These are phyloP conservation scores for Platanthera guangdongensis DNA, from an alignment of 106 monocot species.

Conservation along the genomic window DNA sequence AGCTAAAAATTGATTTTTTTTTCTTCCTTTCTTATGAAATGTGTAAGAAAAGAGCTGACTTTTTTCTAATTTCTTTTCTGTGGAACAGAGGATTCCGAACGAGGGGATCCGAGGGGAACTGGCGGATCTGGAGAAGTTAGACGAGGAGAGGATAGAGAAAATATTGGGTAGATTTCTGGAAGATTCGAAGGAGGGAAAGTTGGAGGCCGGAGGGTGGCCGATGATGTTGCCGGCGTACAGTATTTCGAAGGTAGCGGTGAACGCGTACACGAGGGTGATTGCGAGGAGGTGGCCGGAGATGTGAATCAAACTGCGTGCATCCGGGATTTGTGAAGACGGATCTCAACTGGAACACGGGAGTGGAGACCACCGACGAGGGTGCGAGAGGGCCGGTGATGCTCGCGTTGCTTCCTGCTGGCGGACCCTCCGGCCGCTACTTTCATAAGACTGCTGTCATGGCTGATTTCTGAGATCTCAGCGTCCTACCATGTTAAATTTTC, in stretches of 20 bases:
- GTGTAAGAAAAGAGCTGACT: neutral
- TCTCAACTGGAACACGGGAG: constrained; percentile 36
- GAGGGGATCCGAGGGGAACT: constrained; percentile 26
- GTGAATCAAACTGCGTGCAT: constrained; percentile 46
- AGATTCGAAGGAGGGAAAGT: constrained; percentile 28
- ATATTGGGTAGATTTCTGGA: constrained; percentile 35
- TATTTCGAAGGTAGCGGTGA: constrained; percentile 43
- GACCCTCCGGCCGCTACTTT: constrained; percentile 37
- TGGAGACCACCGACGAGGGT: constrained; percentile 32
- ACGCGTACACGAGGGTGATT: constrained; percentile 52
- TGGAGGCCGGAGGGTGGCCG: constrained; percentile 43
- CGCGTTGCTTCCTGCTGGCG: constrained; percentile 31
- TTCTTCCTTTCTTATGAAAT: neutral
- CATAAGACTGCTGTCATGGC: constrained; percentile 35
- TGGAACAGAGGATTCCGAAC: constrained; percentile 37
- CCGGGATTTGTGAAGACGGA: constrained; percentile 59
- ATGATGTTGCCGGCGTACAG: constrained; percentile 45
- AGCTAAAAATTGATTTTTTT: neutral
- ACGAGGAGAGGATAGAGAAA: constrained; percentile 33
- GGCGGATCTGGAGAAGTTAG: constrained; percentile 12
- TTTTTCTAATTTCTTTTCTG: neutral
- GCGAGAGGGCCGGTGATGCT: constrained; percentile 45
- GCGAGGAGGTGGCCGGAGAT: constrained; percentile 41
- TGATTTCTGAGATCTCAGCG: constrained; percentile 8
- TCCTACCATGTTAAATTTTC: no score